Evolutionary conservation across 441 rosid species (phyloP).

Genomic region (Adansonia gregorii): DNA sequence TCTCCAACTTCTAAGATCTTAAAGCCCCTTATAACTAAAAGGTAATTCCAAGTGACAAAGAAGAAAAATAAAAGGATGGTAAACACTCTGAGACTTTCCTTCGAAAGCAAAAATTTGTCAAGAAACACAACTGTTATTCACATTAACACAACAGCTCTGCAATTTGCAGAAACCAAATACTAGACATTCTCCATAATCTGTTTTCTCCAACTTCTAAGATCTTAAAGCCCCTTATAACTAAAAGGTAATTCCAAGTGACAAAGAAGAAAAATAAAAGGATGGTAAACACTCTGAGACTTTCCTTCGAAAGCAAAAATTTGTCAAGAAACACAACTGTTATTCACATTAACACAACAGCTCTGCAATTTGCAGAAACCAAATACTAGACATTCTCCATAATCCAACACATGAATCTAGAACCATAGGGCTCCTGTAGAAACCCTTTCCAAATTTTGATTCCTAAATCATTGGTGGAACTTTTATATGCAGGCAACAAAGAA

Average conservation of each 20-base stretch:
- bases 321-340: not conserved
- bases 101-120: not conserved
- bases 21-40: not conserved
- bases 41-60: not conserved
- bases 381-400: not conserved
- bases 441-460: not conserved
- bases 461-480: conserved; percentile 11
- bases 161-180: conserved; percentile 5
- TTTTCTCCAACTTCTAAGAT: conserved; percentile 13
- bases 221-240: not conserved
- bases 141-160: conserved; percentile 5
- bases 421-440: not conserved
- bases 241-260: not conserved
- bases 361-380: conserved; percentile 15
- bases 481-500: not conserved
- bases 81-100: not conserved
- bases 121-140: not conserved
- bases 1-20: conserved; percentile 2
- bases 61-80: not conserved
- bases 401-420: not conserved
- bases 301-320: not conserved
- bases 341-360: conserved; percentile 1
- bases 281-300: not conserved
- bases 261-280: not conserved
- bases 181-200: not conserved